Percentiles rank a stretch among this genome's conserved stretches.
phyloP scores from a whole-genome alignment of 345 rosid species.

The Hypericum perforatum region DNA sequence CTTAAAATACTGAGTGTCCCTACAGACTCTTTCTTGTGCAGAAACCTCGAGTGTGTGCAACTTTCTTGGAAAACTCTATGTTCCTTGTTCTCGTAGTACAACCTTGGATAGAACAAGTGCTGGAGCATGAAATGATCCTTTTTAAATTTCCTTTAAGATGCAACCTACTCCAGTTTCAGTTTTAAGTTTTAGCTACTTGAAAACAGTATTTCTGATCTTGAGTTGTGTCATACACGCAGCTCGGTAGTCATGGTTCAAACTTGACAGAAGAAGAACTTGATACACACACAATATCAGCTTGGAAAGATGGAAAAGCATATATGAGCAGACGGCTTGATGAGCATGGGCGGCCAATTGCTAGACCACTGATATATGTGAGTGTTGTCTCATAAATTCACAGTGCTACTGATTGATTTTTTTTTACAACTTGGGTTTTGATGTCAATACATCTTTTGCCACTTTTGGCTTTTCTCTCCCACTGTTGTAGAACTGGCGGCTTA shows the following conservation, averaged over 20 bases:
- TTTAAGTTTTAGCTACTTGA: too few relatives aligned
- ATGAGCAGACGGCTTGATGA: conserved; percentile 20
- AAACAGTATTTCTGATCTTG: neutral
- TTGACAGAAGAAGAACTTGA: conserved; percentile 29
- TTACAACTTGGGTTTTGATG: neutral
- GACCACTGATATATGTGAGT: conserved; percentile 20
- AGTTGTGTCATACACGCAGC: conserved; percentile 12
- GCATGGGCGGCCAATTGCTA: conserved; percentile 11
- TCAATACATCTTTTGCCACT: too few relatives aligned
- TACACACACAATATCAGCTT: conserved; percentile 27
- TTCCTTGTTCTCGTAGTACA: too few relatives aligned
- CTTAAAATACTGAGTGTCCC: neutral
- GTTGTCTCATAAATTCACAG: neutral
- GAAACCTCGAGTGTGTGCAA: too few relatives aligned
- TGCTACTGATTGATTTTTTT: neutral
- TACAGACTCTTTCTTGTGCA: too few relatives aligned
- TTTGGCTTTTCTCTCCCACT: too few relatives aligned
- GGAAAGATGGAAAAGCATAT: conserved; percentile 29
- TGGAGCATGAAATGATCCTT: too few relatives aligned
- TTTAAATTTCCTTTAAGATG: too few relatives aligned
- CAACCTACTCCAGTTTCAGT: too few relatives aligned
- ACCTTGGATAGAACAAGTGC: too few relatives aligned
- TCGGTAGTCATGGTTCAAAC: conserved; percentile 24
- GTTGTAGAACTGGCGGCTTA: too few relatives aligned
- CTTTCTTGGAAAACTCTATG: too few relatives aligned